Conservation (phyloP, 257 asterid genomes). For the Nemophila menziesii region DNA sequence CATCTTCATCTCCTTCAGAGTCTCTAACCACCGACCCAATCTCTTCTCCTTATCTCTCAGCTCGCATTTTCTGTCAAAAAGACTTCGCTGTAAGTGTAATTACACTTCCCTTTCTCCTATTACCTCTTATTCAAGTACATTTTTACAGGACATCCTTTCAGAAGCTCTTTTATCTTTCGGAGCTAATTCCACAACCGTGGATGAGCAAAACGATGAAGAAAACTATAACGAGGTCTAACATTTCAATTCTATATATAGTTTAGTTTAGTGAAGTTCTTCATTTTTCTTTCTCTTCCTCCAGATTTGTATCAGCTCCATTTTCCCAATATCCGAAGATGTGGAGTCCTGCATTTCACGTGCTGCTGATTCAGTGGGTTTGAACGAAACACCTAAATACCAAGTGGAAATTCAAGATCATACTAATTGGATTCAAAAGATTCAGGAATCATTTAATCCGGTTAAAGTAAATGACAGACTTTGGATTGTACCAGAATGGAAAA, state of each 20-base stretch:
- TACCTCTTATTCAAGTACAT: not conserved
- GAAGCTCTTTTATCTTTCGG: constrained; percentile 84
- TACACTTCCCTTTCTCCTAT: constrained; percentile 1
- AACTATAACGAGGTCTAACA: constrained; percentile 33
- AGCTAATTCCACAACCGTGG: constrained; percentile 71
- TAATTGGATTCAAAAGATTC: constrained; percentile 70
- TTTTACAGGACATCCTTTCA: constrained; percentile 50
- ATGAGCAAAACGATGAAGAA: constrained; percentile 28
- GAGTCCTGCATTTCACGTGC: constrained; percentile 66
- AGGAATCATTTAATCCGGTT: constrained; percentile 80
- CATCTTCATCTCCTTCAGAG: constrained; percentile 13
- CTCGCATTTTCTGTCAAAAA: constrained; percentile 52
- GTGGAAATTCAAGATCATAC: constrained; percentile 54
- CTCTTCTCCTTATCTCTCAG: constrained; percentile 66
- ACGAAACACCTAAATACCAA: constrained; percentile 45
- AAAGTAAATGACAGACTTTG: constrained; percentile 70
- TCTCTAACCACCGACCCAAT: constrained; percentile 20
- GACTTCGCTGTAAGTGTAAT: constrained; percentile 60
- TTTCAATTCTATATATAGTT: not conserved
- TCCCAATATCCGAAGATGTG: constrained; percentile 53
- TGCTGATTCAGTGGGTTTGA: constrained; percentile 70
- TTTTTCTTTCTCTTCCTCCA: constrained; percentile 14
- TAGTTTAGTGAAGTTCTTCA: no score
- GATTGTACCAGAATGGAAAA: constrained; percentile 89
- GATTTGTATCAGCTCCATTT: constrained; percentile 60